Conservation (phyloP, 345 rosid genomes). For the Moricandia moricandioides region DNA sequence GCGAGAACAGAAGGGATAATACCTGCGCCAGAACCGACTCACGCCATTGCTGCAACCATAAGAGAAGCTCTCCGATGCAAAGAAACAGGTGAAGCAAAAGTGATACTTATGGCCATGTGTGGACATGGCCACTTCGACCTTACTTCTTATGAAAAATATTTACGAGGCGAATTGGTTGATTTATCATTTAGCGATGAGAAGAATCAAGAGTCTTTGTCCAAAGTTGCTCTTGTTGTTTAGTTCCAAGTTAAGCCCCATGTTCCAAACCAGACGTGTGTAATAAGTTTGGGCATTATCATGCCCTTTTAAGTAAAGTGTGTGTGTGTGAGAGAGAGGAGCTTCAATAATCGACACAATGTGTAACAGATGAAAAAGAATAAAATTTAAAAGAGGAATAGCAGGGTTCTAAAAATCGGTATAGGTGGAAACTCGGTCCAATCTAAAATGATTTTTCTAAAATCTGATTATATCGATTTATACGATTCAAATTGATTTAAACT, state of each 20-base stretch:
- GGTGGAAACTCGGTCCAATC: no score
- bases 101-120: constrained; percentile 86
- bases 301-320: background rate
- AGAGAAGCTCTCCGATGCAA: constrained; percentile 77
- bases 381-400: no score
- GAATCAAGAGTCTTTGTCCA: constrained; percentile 57
- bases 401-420: no score
- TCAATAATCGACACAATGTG: background rate
- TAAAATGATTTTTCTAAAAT: no score
- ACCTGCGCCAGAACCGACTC: constrained; percentile 91
- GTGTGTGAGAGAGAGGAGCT: background rate
- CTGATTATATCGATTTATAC: no score
- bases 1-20: constrained; percentile 84
- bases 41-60: constrained; percentile 89
- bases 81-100: constrained; percentile 78
- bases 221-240: constrained; percentile 51
- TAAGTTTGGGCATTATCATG: background rate
- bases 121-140: constrained; percentile 97
- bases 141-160: constrained; percentile 67
- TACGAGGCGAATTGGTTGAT: constrained; percentile 72
- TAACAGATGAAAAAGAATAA: background rate
- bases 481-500: no score
- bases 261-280: background rate
- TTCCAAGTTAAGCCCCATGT: background rate
- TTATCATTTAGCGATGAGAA: constrained; percentile 67